Evolutionary conservation across 495 filamentous ascomycete genomes (phyloP).

Genomic region (Diplogelasinospora grovesii): DNA sequence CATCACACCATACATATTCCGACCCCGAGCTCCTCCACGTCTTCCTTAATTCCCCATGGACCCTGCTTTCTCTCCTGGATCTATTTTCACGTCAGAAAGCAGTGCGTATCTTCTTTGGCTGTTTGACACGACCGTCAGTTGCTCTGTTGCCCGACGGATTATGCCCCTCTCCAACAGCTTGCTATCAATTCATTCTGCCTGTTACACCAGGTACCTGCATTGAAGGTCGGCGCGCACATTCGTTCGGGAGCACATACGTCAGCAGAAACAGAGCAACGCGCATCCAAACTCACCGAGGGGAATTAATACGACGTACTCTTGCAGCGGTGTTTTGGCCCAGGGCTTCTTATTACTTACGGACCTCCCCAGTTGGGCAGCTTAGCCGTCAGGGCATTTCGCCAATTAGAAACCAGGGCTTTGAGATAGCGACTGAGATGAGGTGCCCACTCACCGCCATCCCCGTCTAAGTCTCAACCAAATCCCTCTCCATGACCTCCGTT

Average conservation of each 20-base stretch:
- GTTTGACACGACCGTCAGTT: too few species aligned
- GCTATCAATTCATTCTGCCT: too few species aligned
- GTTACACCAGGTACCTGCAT: too few species aligned
- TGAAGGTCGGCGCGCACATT: too few species aligned
- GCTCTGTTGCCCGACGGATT: neutral
- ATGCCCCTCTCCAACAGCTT: too few species aligned
- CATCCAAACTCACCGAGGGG: too few species aligned
- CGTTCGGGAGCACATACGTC: too few species aligned
- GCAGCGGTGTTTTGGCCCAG: too few species aligned
- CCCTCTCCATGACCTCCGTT: conserved; percentile 28
- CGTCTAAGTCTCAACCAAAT: conserved; percentile 15
- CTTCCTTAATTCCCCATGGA: neutral
- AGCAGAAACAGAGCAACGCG: too few species aligned
- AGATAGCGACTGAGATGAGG: conserved; percentile 30
- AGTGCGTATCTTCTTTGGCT: too few species aligned
- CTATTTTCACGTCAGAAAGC: too few species aligned
- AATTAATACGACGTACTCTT: too few species aligned
- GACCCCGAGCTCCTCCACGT: conserved; percentile 3
- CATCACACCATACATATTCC: conserved; percentile 5
- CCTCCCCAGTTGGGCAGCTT: neutral
- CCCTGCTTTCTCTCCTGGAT: neutral
- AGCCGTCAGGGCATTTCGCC: conserved; percentile 20
- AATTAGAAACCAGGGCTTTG: conserved; percentile 22
- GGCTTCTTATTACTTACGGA: neutral
- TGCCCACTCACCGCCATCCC: conserved; percentile 23